Percentiles rank a stretch among this genome's conserved stretches.
phyloP scores from a whole-genome alignment of 192 early-diverging fungal species.

The Backusella tuberculispora region DNA sequence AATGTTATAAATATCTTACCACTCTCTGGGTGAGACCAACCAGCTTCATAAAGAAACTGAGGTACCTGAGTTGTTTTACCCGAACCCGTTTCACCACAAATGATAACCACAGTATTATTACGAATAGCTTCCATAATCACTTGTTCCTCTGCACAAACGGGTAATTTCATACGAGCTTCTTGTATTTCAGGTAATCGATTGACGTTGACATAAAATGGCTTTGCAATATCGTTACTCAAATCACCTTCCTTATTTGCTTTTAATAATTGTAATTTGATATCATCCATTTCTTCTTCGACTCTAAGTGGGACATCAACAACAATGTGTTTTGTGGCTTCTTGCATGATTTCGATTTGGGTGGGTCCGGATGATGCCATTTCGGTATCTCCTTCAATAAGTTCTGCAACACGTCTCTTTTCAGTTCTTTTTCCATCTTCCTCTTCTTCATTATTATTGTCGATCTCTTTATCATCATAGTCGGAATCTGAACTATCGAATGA shows the following conservation, averaged over 20 bases:
- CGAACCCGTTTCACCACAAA: conserved; percentile 98
- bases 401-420: conserved; percentile 39
- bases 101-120: conserved; percentile 84
- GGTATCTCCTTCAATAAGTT: conserved; percentile 39
- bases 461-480: conserved; percentile 47
- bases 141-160: conserved; percentile 95
- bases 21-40: conserved; percentile 86
- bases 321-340: conserved; percentile 41
- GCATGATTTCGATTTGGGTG: conserved; percentile 36
- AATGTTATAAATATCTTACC: conserved; percentile 34
- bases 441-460: conserved; percentile 16
- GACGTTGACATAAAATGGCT: conserved; percentile 76
- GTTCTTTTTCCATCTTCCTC: conserved; percentile 35
- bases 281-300: conserved; percentile 37
- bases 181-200: conserved; percentile 76
- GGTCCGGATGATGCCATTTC: conserved; percentile 30
- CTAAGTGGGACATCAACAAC: conserved; percentile 13
- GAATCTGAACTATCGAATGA: conserved; percentile 81
- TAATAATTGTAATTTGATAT: conserved; percentile 40
- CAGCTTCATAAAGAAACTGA: conserved; percentile 97
- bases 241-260: conserved; percentile 42
- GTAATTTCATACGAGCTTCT: conserved; percentile 77
- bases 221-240: conserved; percentile 30
- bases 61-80: conserved; percentile 98
- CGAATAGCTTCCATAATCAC: conserved; percentile 96